Base-by-base conservation (phyloP, 2,329 filamentous ascomycete species). In the Pyrenophora graminea region DNA sequence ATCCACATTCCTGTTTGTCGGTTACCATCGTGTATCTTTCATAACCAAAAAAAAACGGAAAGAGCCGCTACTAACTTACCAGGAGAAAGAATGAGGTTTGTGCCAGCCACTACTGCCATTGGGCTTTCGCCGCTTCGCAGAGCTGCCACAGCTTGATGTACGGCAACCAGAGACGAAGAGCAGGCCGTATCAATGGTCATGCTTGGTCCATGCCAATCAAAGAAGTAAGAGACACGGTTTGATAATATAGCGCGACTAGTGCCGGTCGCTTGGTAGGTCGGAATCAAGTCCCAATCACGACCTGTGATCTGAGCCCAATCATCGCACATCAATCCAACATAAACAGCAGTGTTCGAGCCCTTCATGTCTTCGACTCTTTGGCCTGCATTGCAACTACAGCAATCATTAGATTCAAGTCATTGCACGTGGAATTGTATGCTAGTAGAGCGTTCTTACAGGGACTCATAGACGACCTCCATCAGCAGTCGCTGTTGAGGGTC, bases 161-260 rank as follows among this genome's bases (percentile, higher is more conserved):
- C 19, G 3, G 19, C 19, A 21, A 21, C 5, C 19, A 21, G 5
- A 5, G 3, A 3, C 1, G 19, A 21, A 3, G 19, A 21, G 19
- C 19, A 77, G 1, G 69, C 74, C 1, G 74, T 76, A 32, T 76
- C 73, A 9, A 76, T 44, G 4, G 70, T 72, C 27, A 76, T 65
- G 18, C 66, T 68, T 1, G 72, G 67, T 1, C 74, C 74, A 5
- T 59, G 50, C 7, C 72, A 60, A 39, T 76, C 63, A 32, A 74
- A 73, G 33, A 73, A 71, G 51, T 74, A 72, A 1, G 68, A 72
- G 1, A 76, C 23, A 0, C 74, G 65, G 32, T 76, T 76, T 0
- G 70, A 62, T 1, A 74, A 21, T 43, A 76, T 70, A 4, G 41
- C 33, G 1, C 25, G 38, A 1, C 37, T 21, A 1, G 43, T 58